These are phyloP conservation scores for Coemansia sp. DNA, from an alignment of 192 early-diverging fungal genomes.

Conservation along the genomic window DNA sequence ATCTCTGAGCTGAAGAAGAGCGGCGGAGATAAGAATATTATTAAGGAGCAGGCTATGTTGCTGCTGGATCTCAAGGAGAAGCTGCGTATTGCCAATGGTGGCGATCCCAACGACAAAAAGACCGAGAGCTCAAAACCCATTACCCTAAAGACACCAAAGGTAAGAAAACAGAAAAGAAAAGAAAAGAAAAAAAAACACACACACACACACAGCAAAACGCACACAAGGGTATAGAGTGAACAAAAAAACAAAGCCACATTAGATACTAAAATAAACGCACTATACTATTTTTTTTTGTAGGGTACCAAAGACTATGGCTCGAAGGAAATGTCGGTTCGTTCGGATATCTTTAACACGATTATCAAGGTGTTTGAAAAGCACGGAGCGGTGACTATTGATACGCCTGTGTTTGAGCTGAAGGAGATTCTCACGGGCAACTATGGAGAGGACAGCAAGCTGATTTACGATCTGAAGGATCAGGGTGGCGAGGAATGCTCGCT, in stretches of 20 bases:
- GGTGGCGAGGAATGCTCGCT: constrained; percentile 95
- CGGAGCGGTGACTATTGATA: constrained; percentile 98
- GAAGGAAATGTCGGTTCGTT: constrained; percentile 97
- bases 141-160: constrained; percentile 77
- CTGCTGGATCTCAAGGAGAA: constrained; percentile 67
- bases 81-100: constrained; percentile 48
- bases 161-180: constrained; percentile 13
- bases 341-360: constrained; percentile 89
- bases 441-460: constrained; percentile 98
- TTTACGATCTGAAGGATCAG: constrained; percentile 97
- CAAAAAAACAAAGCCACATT: not conserved
- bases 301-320: constrained; percentile 95
- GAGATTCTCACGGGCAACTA: constrained; percentile 97
- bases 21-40: constrained; percentile 59
- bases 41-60: constrained; percentile 62
- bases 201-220: not conserved
- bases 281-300: constrained; percentile 36
- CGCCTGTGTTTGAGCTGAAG: constrained; percentile 97
- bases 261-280: not conserved
- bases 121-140: constrained; percentile 50
- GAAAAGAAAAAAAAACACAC: constrained; percentile 18
- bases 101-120: constrained; percentile 26
- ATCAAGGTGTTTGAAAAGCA: constrained; percentile 89
- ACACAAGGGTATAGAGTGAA: too few species aligned
- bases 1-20: constrained; percentile 65